These are phyloP conservation scores for Chalciporus chontae DNA, from an alignment of 768 basidiomycete genomes.

Conservation along the genomic window DNA sequence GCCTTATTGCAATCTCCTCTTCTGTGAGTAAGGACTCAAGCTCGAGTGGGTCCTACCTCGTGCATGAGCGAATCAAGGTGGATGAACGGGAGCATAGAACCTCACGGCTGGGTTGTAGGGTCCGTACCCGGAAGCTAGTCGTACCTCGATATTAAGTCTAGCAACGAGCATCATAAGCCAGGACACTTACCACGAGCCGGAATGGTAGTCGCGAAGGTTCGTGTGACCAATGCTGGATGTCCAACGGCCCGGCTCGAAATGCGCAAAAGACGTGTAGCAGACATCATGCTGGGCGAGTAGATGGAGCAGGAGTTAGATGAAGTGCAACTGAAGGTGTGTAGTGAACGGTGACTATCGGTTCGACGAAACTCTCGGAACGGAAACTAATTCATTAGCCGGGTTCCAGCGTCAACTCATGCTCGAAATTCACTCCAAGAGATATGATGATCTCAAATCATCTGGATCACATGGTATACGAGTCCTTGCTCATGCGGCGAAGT, in stretches of 20 bases:
- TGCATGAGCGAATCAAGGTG: slow-evolving; percentile 4
- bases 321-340: too few species aligned
- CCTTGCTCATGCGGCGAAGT: not conserved
- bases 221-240: slow-evolving; percentile 9
- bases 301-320: too few species aligned
- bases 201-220: slow-evolving; percentile 20
- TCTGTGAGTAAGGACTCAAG: slow-evolving; percentile 79
- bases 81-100: not conserved
- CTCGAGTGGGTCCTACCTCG: slow-evolving; percentile 72
- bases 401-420: too few species aligned
- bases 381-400: not conserved
- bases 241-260: slow-evolving; percentile 9
- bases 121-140: slow-evolving; percentile 16
- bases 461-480: not conserved
- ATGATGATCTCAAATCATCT: not conserved
- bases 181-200: slow-evolving; percentile 17
- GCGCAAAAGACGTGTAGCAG: slow-evolving; percentile 3
- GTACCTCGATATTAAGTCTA: not conserved
- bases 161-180: not conserved
- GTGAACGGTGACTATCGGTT: too few species aligned
- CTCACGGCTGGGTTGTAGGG: slow-evolving; percentile 23
- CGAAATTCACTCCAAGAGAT: too few species aligned
- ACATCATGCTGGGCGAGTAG: slow-evolving; percentile 1
- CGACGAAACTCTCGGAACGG: not conserved
- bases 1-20: slow-evolving; percentile 90